These are phyloP conservation scores for Trichopus zeylanicus DNA, from an alignment of 116 monocot genomes.

Conservation along the genomic window DNA sequence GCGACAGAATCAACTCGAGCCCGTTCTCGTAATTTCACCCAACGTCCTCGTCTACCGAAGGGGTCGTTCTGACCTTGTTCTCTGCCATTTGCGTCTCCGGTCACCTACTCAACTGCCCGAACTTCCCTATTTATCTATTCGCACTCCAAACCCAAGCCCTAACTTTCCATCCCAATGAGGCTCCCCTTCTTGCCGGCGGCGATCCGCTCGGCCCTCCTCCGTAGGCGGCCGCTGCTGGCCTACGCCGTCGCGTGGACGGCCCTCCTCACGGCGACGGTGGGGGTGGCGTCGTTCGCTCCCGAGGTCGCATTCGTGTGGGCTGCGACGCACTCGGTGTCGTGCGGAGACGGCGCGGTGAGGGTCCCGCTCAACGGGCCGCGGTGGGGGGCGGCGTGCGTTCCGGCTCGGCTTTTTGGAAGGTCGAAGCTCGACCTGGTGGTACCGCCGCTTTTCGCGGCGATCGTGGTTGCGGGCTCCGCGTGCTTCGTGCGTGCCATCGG, in stretches of 20 bases:
- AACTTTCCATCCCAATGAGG: neutral
- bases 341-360: constrained; percentile 13
- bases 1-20: too few relatives aligned
- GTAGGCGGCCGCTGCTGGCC: constrained; percentile 1
- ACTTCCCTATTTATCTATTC: neutral
- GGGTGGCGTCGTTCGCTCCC: constrained; percentile 25
- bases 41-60: too few relatives aligned
- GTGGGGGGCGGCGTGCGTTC: constrained; percentile 40
- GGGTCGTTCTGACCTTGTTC: neutral
- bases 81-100: neutral
- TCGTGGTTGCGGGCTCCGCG: constrained; percentile 40
- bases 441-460: constrained; percentile 61
- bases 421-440: constrained; percentile 42
- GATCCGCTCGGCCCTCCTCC: neutral
- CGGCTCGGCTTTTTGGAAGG: constrained; percentile 23
- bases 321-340: too few relatives aligned
- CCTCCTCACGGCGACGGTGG: constrained; percentile 21
- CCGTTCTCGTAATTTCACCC: too few relatives aligned
- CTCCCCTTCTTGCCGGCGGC: neutral
- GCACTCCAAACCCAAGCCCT: neutral
- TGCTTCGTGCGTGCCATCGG: constrained; percentile 47
- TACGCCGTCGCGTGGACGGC: constrained; percentile 12
- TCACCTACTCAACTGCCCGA: constrained; percentile 1
- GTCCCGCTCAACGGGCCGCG: constrained; percentile 39
- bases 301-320: constrained; percentile 43